A percentile compares a stretch with the other conserved stretches of the same genome.
phyloP scores from a whole-genome alignment of 225 moss, liverwort and hornwort genomes.

The Anthoceros angustus region DNA sequence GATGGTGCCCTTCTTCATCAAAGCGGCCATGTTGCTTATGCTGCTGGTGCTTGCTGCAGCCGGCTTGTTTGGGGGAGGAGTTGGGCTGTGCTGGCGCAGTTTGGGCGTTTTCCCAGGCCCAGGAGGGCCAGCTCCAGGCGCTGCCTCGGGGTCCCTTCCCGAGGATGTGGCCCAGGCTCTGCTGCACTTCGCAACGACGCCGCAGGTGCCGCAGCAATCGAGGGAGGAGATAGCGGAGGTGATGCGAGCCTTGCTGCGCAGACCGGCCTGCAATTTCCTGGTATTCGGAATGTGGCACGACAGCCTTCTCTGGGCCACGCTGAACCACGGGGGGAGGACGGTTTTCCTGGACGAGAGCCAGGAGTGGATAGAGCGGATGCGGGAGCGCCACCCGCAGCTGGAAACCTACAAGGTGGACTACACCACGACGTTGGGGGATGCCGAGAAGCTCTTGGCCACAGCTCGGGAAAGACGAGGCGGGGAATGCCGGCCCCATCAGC shows the following conservation, averaged over 20 bases:
- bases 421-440: slow-evolving; percentile 19
- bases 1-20: no score
- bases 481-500: slow-evolving; percentile 18
- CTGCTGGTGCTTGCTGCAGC: no score
- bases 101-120: no score
- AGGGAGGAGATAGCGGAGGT: slow-evolving; percentile 25
- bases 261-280: slow-evolving; percentile 28
- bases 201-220: slow-evolving; percentile 31
- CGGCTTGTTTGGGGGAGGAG: no score
- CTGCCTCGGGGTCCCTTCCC: slow-evolving; percentile 3
- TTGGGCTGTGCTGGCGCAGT: no score
- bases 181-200: slow-evolving; percentile 35
- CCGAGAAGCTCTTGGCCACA: slow-evolving; percentile 14
- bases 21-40: no score
- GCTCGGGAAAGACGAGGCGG: slow-evolving; percentile 14
- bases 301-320: slow-evolving; percentile 43
- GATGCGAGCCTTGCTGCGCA: slow-evolving; percentile 16
- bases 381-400: slow-evolving; percentile 18
- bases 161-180: slow-evolving; percentile 22
- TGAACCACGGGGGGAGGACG: slow-evolving; percentile 37
- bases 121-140: no score
- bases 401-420: slow-evolving; percentile 37
- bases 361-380: slow-evolving; percentile 26
- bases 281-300: slow-evolving; percentile 43
- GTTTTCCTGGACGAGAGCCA: slow-evolving; percentile 37